These are phyloP conservation scores for Hortaea werneckii DNA, from an alignment of 2,329 filamentous ascomycete genomes.

Conservation along the genomic window DNA sequence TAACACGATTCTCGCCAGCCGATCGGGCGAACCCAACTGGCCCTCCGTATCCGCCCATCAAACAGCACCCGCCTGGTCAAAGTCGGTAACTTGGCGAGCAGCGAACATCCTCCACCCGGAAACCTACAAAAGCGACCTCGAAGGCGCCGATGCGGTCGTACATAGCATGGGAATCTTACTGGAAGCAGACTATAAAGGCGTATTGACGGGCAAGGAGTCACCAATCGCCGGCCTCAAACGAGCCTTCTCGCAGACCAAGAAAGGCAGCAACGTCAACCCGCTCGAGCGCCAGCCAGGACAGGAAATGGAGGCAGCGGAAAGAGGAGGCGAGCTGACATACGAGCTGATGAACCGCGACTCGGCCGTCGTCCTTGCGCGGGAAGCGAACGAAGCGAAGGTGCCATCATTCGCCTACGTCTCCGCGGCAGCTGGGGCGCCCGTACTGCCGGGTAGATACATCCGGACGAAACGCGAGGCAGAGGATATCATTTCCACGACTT, in stretches of 20 bases:
- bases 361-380: constrained; percentile 72
- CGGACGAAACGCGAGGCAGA: constrained; percentile 88
- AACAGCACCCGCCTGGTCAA: constrained; percentile 68
- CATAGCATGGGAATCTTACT: constrained; percentile 94
- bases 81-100: constrained; percentile 73
- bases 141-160: constrained; percentile 72
- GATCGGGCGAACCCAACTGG: constrained; percentile 85
- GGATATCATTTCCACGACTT: constrained; percentile 57
- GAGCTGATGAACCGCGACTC: constrained; percentile 93
- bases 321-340: constrained; percentile 75
- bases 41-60: constrained; percentile 61
- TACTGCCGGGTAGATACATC: constrained; percentile 79
- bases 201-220: constrained; percentile 73
- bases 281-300: constrained; percentile 51
- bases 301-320: constrained; percentile 55
- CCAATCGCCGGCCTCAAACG: constrained; percentile 67
- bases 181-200: constrained; percentile 95
- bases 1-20: constrained; percentile 41
- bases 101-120: constrained; percentile 77
- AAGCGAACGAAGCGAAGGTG: constrained; percentile 55
- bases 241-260: constrained; percentile 61
- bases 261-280: constrained; percentile 53
- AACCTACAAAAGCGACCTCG: constrained; percentile 67
- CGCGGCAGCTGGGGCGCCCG: constrained; percentile 73
- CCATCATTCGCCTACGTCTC: constrained; percentile 78